Evolutionary conservation across 2,329 filamentous ascomycete species (phyloP), one percentile per base, ranked within the genome.

Genomic region (Hymenoscyphus albidus): DNA sequence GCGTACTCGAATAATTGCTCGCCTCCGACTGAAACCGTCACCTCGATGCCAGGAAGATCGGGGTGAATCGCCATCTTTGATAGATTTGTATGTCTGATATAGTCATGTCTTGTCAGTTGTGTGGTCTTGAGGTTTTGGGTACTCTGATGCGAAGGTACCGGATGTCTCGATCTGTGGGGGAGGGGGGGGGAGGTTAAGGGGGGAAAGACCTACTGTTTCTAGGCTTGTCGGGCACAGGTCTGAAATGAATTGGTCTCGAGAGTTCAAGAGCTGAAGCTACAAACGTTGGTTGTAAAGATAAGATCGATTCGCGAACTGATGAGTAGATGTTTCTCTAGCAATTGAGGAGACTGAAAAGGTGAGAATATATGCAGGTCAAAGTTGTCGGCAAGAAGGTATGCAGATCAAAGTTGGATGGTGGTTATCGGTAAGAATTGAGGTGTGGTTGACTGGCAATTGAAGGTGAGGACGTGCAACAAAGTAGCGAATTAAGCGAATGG

Each of bases 21-120:
- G 16, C 61, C 65, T 16, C 66, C 51, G 35, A 69, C 62, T 5
- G 62, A 12, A 16, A 71, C 61, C 2, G 56, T 5, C 31, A 60
- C 65, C 5, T 42, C 27, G 3, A 71, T 63, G 10, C 69, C 68
- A 2, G 62, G 67, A 7, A 64, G 32, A n/a, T 54, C 5, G 2
- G 54, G 16, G 31, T 62, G 31, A 13, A 68, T 62, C 42, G 65
- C 69, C 68, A 71, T 71, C 18, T 3, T 48, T 48, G 44, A 10
- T 22, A 22, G 18, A 27, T 51, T 12, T 22, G 1, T 51, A 51
- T 51, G n/a, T 51, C 22, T 35, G 5, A 35, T 35, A 35, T 6
- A 10, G 42, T n/a, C 2, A 18, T 48, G 42, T 44, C 16, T 18
- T 51, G 27, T 27, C 27, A 27, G 27, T 22, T 51, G 3, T 44